Conservation (phyloP, 345 rosid genomes). For the Mallotus nudiflorus region DNA sequence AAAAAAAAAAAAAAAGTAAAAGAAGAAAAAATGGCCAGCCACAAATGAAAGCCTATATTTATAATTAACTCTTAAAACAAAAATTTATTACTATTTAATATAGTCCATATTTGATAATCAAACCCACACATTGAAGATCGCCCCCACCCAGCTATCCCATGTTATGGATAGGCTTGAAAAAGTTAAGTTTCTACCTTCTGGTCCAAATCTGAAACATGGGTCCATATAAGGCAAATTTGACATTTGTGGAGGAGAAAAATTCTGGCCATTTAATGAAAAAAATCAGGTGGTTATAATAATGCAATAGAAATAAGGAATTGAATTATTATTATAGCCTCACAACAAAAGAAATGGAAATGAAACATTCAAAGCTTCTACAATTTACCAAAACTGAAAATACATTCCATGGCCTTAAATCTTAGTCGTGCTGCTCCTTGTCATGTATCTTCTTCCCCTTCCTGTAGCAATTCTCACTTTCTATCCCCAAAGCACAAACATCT, state of each 20-base stretch:
- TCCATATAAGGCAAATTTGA: neutral
- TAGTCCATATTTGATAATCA: too few relatives aligned
- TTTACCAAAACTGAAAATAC: conserved; percentile 1
- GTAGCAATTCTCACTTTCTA: conserved; percentile 12
- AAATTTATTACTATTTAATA: too few relatives aligned
- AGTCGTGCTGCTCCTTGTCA: conserved; percentile 30
- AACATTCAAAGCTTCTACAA: neutral
- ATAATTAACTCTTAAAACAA: too few relatives aligned
- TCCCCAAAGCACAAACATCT: conserved; percentile 26
- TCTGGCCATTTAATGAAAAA: neutral
- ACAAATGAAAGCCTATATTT: too few relatives aligned
- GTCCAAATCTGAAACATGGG: neutral
- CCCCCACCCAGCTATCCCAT: too few relatives aligned
- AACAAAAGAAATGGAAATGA: neutral
- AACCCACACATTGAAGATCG: too few relatives aligned
- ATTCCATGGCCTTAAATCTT: conserved; percentile 41
- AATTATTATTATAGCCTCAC: conserved; percentile 5
- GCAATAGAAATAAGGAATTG: neutral
- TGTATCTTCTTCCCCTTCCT: conserved; percentile 18
- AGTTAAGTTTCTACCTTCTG: neutral
- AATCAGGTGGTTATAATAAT: conserved; percentile 9
- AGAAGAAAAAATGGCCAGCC: too few relatives aligned
- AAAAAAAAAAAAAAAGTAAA: too few relatives aligned
- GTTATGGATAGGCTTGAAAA: too few relatives aligned
- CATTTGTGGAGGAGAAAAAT: conserved; percentile 4